Percentiles rank a stretch among this genome's conserved stretches.
Evolutionary conservation across 495 filamentous ascomycete genomes (phyloP).

Genomic region (Barbatosphaeria neglecta): DNA sequence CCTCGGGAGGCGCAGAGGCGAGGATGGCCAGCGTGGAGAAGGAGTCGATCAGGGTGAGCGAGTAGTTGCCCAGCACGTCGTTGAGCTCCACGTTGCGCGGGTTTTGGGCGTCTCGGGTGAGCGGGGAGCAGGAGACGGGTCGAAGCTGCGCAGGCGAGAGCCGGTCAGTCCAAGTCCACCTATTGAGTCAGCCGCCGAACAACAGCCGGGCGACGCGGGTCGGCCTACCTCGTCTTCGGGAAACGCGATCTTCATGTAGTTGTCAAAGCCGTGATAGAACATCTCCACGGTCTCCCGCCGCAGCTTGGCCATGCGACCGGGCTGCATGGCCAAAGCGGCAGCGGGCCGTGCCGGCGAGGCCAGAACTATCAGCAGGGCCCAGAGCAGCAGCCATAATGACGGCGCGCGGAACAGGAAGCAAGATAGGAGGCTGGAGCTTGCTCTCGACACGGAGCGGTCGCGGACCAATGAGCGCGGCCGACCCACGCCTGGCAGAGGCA

Average conservation of each 20-base stretch:
- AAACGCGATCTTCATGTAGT: slow-evolving; percentile 88
- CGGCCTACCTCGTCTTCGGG: slow-evolving; percentile 76
- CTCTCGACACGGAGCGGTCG: not conserved
- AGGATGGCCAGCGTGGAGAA: slow-evolving; percentile 87
- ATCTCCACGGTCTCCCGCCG: slow-evolving; percentile 72
- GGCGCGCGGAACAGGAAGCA: not conserved
- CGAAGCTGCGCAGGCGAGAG: slow-evolving; percentile 41
- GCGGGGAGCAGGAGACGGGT: slow-evolving; percentile 72
- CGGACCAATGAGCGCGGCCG: slow-evolving; percentile 13
- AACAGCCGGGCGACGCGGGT: not conserved
- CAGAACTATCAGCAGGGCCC: not conserved
- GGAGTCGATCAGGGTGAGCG: slow-evolving; percentile 87
- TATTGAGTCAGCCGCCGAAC: no score
- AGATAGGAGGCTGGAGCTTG: not conserved
- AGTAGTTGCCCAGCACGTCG: slow-evolving; percentile 94
- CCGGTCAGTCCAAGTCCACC: no score
- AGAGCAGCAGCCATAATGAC: not conserved
- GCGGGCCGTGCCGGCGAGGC: slow-evolving; percentile 12
- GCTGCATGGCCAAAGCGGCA: slow-evolving; percentile 35
- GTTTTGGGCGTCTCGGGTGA: slow-evolving; percentile 70
- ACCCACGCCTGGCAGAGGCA: slow-evolving; percentile 30
- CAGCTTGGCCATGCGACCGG: slow-evolving; percentile 35
- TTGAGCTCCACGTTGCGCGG: slow-evolving; percentile 79
- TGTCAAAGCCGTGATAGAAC: slow-evolving; percentile 96
- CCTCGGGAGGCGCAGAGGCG: slow-evolving; percentile 51